phyloP scores from a whole-genome alignment of 2,329 filamentous ascomycete genomes.

The Cercospora citrullina region DNA sequence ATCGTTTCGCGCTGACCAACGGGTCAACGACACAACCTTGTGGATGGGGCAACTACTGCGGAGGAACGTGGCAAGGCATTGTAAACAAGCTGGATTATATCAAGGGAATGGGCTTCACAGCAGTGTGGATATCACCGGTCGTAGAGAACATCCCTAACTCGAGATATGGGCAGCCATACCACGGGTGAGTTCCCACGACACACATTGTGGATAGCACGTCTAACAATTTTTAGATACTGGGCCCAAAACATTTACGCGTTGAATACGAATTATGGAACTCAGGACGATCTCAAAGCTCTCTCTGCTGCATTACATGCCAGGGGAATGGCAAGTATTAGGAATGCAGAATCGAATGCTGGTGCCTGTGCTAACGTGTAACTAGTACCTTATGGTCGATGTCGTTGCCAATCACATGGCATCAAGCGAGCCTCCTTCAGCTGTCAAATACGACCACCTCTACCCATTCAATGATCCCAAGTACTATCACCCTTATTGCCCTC shows the following conservation, averaged over 20 bases:
- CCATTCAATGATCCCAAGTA: constrained; percentile 46
- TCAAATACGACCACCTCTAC: constrained; percentile 39
- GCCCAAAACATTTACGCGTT: constrained; percentile 32
- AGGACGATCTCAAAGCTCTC: constrained; percentile 47
- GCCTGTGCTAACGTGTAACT: not conserved
- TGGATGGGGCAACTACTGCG: constrained; percentile 47
- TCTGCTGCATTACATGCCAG: constrained; percentile 47
- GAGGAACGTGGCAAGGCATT: constrained; percentile 51
- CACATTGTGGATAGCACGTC: not conserved
- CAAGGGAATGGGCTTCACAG: constrained; percentile 51
- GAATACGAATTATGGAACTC: constrained; percentile 50
- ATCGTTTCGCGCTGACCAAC: constrained; percentile 55
- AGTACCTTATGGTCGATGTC: constrained; percentile 50
- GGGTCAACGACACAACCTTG: constrained; percentile 49
- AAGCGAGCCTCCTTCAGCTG: constrained; percentile 30
- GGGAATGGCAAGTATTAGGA: constrained; percentile 40
- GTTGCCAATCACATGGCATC: constrained; percentile 49
- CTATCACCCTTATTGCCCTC: constrained; percentile 54
- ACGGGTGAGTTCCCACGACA: constrained; percentile 32
- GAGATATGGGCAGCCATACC: constrained; percentile 46
- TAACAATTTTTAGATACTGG: constrained; percentile 21
- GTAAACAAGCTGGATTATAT: constrained; percentile 52
- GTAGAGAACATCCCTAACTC: constrained; percentile 43
- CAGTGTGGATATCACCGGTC: constrained; percentile 45
- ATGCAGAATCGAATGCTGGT: not conserved